Evolutionary conservation across 148 eudicot species (phyloP).

Genomic region (Limonium bicolor): DNA sequence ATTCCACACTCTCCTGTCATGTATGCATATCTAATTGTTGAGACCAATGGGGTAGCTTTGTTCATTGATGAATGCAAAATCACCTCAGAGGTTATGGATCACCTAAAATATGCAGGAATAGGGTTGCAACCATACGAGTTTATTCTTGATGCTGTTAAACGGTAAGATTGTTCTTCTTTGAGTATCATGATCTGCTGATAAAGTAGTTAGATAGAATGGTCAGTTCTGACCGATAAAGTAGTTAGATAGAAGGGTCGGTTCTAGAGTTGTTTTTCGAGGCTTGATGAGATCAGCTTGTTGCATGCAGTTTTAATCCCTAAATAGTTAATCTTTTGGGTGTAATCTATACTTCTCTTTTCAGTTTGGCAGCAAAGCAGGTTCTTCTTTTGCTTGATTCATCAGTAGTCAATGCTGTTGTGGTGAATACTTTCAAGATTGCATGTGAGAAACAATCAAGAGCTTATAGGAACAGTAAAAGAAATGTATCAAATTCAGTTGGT

Average conservation of each 20-base stretch:
- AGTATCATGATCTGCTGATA: too few species aligned
- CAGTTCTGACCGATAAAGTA: too few species aligned
- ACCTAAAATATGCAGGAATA: conserved; percentile 55
- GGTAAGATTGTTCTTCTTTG: conserved; percentile 42
- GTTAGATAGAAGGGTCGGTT: too few species aligned
- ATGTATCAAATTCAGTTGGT: conserved; percentile 8
- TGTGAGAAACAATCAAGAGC: conserved; percentile 22
- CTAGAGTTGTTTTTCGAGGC: too few species aligned
- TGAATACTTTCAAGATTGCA: conserved; percentile 40
- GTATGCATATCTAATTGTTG: conserved; percentile 84
- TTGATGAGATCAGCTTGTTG: too few species aligned
- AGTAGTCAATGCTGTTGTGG: conserved; percentile 82
- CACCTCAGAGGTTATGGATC: conserved; percentile 52
- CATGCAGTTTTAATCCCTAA: too few species aligned
- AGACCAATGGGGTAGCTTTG: conserved; percentile 50
- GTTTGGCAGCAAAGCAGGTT: conserved; percentile 62
- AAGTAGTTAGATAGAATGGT: too few species aligned
- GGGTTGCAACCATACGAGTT: conserved; percentile 78
- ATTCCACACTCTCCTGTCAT: conserved; percentile 86
- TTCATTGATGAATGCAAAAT: conserved; percentile 67
- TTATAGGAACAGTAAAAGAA: conserved; percentile 19
- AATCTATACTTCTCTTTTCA: conserved; percentile 17
- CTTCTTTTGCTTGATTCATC: conserved; percentile 72
- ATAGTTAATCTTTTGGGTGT: too few species aligned
- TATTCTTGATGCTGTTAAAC: conserved; percentile 61